Evolutionary conservation across 495 filamentous ascomycete species (phyloP).

Genomic region (Penicillium canescens): DNA sequence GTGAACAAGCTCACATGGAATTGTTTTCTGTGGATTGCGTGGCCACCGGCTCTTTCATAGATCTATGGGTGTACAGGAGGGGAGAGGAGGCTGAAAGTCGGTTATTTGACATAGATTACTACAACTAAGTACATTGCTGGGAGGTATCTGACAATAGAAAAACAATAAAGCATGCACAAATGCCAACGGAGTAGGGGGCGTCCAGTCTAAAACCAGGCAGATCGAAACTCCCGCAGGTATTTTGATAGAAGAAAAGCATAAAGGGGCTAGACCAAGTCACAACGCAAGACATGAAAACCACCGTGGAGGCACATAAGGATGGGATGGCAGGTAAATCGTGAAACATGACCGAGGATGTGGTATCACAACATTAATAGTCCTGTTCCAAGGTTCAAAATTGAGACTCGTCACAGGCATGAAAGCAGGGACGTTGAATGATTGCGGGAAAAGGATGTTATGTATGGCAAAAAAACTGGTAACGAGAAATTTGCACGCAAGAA

Average conservation of each 20-base stretch:
- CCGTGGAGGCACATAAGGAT: conserved; percentile 9
- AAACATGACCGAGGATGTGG: conserved; percentile 33
- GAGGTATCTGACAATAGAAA: conserved; percentile 41
- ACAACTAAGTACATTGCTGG: conserved; percentile 37
- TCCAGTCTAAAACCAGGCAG: conserved; percentile 9
- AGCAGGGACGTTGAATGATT: conserved; percentile 8
- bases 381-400: conserved; percentile 14
- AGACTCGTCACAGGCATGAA: conserved; percentile 16
- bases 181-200: conserved; percentile 9
- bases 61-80: no score
- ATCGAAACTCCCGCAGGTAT: conserved; percentile 6
- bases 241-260: not conserved
- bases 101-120: conserved; percentile 28
- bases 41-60: no score
- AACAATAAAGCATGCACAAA: conserved; percentile 7
- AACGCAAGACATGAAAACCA: conserved; percentile 12
- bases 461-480: conserved; percentile 15
- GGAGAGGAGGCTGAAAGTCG: not conserved
- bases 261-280: conserved; percentile 9
- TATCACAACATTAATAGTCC: conserved; percentile 30
- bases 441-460: conserved; percentile 16
- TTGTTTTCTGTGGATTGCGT: no score
- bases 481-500: conserved; percentile 13
- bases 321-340: conserved; percentile 23
- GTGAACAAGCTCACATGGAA: no score